Percentiles rank a stretch among this genome's conserved stretches.
Conservation (phyloP, 2,329 filamentous ascomycete species). For the Clonostachys rhizophaga region DNA sequence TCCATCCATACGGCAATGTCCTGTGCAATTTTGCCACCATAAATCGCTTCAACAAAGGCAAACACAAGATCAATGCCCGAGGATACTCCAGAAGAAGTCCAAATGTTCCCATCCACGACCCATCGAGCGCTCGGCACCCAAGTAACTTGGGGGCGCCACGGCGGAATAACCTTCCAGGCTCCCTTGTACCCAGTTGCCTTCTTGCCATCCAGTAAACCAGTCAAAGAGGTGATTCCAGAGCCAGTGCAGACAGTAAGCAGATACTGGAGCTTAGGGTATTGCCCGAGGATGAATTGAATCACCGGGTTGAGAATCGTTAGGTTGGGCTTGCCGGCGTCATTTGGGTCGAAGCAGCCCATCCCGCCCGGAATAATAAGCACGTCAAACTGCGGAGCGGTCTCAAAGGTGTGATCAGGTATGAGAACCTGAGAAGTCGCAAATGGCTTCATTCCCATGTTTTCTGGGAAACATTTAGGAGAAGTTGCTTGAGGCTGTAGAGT, state of each 20-base stretch:
- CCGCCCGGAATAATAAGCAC: slow-evolving; percentile 34
- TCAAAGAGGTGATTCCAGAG: slow-evolving; percentile 42
- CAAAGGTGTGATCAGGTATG: slow-evolving; percentile 29
- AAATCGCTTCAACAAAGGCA: slow-evolving; percentile 21
- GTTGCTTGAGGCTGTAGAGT: slow-evolving; percentile 31
- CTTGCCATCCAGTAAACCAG: slow-evolving; percentile 51
- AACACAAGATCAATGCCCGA: slow-evolving; percentile 31
- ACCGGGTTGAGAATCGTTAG: slow-evolving; percentile 15
- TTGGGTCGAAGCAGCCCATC: slow-evolving; percentile 16
- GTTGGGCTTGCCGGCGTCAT: slow-evolving; percentile 9
- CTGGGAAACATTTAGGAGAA: slow-evolving; percentile 6
- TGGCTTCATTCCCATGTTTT: no score
- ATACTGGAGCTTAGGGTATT: slow-evolving; percentile 38
- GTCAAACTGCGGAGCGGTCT: slow-evolving; percentile 20
- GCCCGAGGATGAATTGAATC: slow-evolving; percentile 32
- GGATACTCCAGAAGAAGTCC: slow-evolving; percentile 56
- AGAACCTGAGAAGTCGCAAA: slow-evolving; percentile 9
- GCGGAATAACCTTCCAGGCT: slow-evolving; percentile 37
- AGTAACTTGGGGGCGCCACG: slow-evolving; percentile 30
- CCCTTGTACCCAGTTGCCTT: slow-evolving; percentile 60
- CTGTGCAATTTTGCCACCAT: slow-evolving; percentile 41
- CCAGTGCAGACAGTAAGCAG: slow-evolving; percentile 61
- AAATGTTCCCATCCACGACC: slow-evolving; percentile 56
- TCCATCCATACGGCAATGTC: slow-evolving; percentile 43
- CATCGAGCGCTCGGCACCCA: slow-evolving; percentile 56